phyloP scores from a whole-genome alignment of 1,284 basidiomycete genomes.

The Vanrija pseudolonga region DNA sequence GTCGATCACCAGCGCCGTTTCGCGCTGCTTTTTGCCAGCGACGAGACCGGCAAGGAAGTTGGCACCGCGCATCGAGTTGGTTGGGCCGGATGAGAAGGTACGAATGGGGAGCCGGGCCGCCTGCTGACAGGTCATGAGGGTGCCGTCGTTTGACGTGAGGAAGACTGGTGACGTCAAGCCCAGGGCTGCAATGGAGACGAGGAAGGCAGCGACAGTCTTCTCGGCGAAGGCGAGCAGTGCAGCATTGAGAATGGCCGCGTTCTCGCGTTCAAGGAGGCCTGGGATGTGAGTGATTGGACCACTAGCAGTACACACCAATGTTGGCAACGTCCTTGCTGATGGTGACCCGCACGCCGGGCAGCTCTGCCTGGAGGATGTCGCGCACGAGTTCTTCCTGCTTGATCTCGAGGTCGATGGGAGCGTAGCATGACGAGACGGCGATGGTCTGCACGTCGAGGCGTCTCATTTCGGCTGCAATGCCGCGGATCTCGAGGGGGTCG shows the following conservation, averaged over 20 bases:
- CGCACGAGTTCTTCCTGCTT: slow-evolving; percentile 37
- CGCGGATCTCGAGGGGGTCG: slow-evolving; percentile 30
- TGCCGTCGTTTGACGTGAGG: slow-evolving; percentile 60
- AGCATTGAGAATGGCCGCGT: slow-evolving; percentile 60
- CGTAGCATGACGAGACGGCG: slow-evolving; percentile 33
- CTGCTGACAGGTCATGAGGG: slow-evolving; percentile 55
- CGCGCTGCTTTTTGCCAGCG: slow-evolving; percentile 34
- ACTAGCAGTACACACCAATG: slow-evolving; percentile 9
- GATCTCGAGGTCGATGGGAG: slow-evolving; percentile 33
- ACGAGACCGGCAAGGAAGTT: slow-evolving; percentile 55
- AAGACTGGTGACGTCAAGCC: slow-evolving; percentile 56
- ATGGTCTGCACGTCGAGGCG: slow-evolving; percentile 28
- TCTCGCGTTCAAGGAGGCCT: slow-evolving; percentile 61
- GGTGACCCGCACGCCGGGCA: slow-evolving; percentile 28
- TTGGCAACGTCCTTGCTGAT: slow-evolving; percentile 38
- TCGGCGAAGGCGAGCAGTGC: slow-evolving; percentile 57
- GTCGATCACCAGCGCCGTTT: slow-evolving; percentile 57
- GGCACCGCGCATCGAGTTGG: slow-evolving; percentile 62
- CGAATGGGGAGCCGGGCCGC: slow-evolving; percentile 60
- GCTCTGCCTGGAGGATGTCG: slow-evolving; percentile 20
- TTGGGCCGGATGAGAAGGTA: slow-evolving; percentile 61
- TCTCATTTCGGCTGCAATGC: slow-evolving; percentile 29
- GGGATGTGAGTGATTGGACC: slow-evolving; percentile 29
- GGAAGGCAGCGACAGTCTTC: slow-evolving; percentile 56
- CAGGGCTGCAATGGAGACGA: slow-evolving; percentile 53